Evolutionary conservation across 371 early-diverging fungal genomes (phyloP).

Genomic region (Mortierella sp.): DNA sequence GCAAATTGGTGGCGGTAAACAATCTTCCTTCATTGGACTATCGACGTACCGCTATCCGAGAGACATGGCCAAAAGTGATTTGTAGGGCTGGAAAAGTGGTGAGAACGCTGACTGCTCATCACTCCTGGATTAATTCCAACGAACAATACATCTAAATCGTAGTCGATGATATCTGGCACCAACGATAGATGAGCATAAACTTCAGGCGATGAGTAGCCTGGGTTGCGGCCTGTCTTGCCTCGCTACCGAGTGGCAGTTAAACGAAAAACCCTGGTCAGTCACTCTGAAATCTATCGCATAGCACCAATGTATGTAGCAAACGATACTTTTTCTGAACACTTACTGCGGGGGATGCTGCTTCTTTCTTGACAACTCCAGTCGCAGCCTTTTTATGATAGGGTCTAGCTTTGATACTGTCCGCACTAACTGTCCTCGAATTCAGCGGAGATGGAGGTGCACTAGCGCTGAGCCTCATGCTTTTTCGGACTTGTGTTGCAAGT

Average conservation of each 20-base stretch:
- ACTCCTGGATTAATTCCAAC: constrained; percentile 86
- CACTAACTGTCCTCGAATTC: constrained; percentile 26
- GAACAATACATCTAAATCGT: constrained; percentile 79
- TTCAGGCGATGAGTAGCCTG: constrained; percentile 35
- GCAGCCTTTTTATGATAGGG: constrained; percentile 25
- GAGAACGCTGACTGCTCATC: constrained; percentile 66
- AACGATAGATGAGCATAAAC: constrained; percentile 52
- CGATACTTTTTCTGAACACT: constrained; percentile 12
- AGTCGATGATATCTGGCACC: constrained; percentile 71
- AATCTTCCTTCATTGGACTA: background rate
- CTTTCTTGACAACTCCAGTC: too few relatives aligned
- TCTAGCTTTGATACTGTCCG: constrained; percentile 42
- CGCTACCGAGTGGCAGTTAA: background rate
- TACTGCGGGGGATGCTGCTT: too few relatives aligned
- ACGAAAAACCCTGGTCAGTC: background rate
- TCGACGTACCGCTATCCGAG: constrained; percentile 64
- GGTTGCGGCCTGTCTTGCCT: constrained; percentile 15
- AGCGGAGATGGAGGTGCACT: constrained; percentile 1
- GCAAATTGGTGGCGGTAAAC: background rate
- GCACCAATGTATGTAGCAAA: background rate
- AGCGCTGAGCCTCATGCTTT: constrained; percentile 17
- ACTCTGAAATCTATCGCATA: background rate
- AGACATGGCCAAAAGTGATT: constrained; percentile 88
- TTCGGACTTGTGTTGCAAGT: constrained; percentile 19
- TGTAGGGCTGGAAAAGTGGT: constrained; percentile 80